Percentiles rank a stretch among this genome's conserved stretches.
Conservation (phyloP, 805 yeast species). For the Candida sanyiensis region DNA sequence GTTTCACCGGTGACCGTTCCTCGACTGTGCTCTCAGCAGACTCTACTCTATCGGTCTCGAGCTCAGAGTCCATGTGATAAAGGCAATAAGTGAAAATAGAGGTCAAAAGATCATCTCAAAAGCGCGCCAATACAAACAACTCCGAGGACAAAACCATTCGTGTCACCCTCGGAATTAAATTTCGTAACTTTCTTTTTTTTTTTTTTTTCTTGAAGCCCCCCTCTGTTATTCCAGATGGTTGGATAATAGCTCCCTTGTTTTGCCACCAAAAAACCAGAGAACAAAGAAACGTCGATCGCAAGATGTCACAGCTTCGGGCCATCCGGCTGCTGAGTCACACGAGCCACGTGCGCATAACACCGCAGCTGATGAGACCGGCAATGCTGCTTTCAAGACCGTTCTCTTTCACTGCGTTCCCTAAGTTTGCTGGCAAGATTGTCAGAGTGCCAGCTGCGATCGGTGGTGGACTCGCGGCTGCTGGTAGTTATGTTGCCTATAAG, state of each 20-base stretch:
- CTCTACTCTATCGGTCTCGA: slow-evolving; percentile 3
- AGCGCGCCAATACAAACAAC: no score
- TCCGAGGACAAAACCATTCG: no score
- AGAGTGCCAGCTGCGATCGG: slow-evolving; percentile 80
- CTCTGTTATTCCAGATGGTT: no score
- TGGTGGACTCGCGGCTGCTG: slow-evolving; percentile 90
- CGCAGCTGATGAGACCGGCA: background rate
- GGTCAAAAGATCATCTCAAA: no score
- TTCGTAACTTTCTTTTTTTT: no score
- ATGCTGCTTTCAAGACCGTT: slow-evolving; percentile 13
- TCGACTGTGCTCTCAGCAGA: slow-evolving; percentile 7
- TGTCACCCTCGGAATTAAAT: no score
- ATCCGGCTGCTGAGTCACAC: slow-evolving; percentile 9
- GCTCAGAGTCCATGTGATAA: slow-evolving; percentile 5
- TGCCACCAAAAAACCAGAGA: no score
- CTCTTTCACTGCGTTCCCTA: slow-evolving; percentile 38
- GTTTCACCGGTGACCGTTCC: slow-evolving; percentile 4
- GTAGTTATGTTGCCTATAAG: slow-evolving; percentile 87
- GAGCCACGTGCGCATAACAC: background rate
- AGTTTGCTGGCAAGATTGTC: slow-evolving; percentile 47
- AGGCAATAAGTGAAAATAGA: no score
- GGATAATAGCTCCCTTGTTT: no score
- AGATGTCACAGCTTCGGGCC: slow-evolving; percentile 2
- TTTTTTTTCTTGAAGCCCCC: no score
- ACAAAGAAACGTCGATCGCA: background rate